Evolutionary conservation across 805 yeast genomes (phyloP), one percentile per base, ranked within the genome.

Genomic region (Spathaspora sp.): DNA sequence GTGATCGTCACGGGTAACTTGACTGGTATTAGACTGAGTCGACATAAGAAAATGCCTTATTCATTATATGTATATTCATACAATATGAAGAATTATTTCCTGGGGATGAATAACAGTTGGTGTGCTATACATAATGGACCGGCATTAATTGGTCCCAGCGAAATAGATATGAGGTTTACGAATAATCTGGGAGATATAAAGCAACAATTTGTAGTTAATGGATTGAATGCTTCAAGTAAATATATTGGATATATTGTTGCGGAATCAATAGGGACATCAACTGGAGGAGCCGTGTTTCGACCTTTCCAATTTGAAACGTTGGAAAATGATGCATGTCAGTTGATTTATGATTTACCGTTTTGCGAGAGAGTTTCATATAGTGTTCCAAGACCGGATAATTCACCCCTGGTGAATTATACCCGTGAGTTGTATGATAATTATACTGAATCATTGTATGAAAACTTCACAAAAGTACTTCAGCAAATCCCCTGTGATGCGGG

Each of bases 301-400:
- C 77, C 77, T 10, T 77, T 86, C 42, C 65, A 66, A 38, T 88
- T 93, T 53, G 77, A 79, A 42, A 82, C 89, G 1, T 67, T 80
- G 65, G 66, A 65, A 23, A 63, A 75, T 1, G 70, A 73, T 17
- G 79, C 88, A 1, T 93, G 99, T 65, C 81, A 86, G 53, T 68
- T 92, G 47, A 79, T 91, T 16, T 89, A 81, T 63, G 87, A 82
- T 52, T 73, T 93, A 53, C 83, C 80, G 2, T 91, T 91, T 61
- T 93, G 99, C 66, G 66, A 75, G 29, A 80, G 81, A 45, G 96
- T 93, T 20, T 94, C 97, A 1, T 93, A 92, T 68, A 79, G 96
- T 0, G 97, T 89, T 0, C 98, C 98, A 0, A 75, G 66, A 6
- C 69, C 69, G 14, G 48, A 47, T 16, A 35, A 14, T n/a, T 35